Evolutionary conservation across 2,329 filamentous ascomycete genomes (phyloP).

Genomic region (Botryosphaeria dothidea): DNA sequence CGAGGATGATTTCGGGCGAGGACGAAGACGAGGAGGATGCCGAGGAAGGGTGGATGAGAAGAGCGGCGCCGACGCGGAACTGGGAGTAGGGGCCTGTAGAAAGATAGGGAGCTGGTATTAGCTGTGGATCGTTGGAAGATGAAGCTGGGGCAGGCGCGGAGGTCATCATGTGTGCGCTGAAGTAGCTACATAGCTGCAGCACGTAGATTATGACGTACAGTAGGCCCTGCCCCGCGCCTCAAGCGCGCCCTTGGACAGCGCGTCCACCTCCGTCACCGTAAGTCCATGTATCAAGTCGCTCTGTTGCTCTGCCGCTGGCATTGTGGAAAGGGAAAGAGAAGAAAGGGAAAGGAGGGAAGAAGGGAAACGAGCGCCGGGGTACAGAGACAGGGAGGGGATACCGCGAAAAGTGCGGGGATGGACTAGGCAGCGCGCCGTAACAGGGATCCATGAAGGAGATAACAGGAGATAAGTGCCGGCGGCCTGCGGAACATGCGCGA

Average conservation of each 20-base stretch:
- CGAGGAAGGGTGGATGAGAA: constrained; percentile 54
- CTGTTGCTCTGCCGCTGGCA: constrained; percentile 3
- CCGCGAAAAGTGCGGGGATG: neutral
- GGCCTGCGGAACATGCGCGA: neutral
- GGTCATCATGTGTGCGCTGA: neutral
- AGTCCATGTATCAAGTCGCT: constrained; percentile 46
- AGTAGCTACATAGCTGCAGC: neutral
- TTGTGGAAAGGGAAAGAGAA: neutral
- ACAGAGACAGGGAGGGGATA: neutral
- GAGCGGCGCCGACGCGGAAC: constrained; percentile 84
- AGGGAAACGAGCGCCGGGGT: neutral
- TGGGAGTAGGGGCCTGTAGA: constrained; percentile 74
- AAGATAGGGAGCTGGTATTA: neutral
- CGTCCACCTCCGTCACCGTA: constrained; percentile 62
- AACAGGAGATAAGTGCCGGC: neutral
- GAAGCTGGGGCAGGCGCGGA: neutral
- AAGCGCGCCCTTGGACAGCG: constrained; percentile 63
- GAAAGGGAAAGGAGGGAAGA: neutral
- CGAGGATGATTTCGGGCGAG: constrained; percentile 57
- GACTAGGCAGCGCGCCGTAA: neutral
- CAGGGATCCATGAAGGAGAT: neutral
- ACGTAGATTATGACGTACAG: constrained; percentile 54
- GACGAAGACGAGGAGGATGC: neutral
- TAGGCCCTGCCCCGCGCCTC: constrained; percentile 79
- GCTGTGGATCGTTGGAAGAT: neutral